A percentile compares a stretch with the other conserved stretches of the same genome.
Evolutionary conservation across 345 rosid species (phyloP).

Genomic region (Balakata baccata): DNA sequence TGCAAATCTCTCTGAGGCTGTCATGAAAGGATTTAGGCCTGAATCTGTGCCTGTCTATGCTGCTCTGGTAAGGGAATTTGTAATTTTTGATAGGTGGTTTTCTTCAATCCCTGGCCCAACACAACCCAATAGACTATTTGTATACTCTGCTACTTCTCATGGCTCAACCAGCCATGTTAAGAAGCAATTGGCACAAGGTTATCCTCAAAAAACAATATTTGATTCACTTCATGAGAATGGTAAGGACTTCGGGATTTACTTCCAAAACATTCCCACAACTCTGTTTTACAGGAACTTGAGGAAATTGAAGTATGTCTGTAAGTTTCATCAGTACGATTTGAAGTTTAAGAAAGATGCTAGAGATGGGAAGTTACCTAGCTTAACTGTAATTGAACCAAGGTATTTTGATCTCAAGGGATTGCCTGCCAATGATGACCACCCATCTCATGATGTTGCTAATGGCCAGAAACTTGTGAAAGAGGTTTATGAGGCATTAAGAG

Average conservation of each 20-base stretch:
- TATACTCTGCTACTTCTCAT: conserved; percentile 91
- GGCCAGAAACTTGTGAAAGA: conserved; percentile 82
- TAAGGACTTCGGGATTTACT: conserved; percentile 69
- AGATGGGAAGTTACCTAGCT: conserved; percentile 65
- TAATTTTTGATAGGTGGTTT: conserved; percentile 90
- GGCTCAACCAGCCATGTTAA: conserved; percentile 85
- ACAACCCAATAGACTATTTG: conserved; percentile 86
- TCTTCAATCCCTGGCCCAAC: conserved; percentile 97
- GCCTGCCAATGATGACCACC: conserved; percentile 93
- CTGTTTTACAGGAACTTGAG: conserved; percentile 80
- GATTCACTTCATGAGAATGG: conserved; percentile 74
- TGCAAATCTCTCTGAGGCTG: conserved; percentile 59
- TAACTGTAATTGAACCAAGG: conserved; percentile 83
- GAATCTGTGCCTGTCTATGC: conserved; percentile 69
- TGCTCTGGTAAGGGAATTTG: conserved; percentile 61
- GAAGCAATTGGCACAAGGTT: conserved; percentile 71
- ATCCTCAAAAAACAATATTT: conserved; percentile 87
- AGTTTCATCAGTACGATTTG: conserved; percentile 60
- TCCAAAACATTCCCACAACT: conserved; percentile 73
- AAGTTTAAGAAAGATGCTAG: conserved; percentile 68
- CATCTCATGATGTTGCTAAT: conserved; percentile 85
- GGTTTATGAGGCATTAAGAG: conserved; percentile 79
- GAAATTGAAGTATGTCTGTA: conserved; percentile 70
- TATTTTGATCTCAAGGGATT: conserved; percentile 66
- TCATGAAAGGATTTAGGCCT: conserved; percentile 84